Conservation (phyloP, 225 moss, liverwort and hornwort genomes). For the Marchantia paleacea region DNA sequence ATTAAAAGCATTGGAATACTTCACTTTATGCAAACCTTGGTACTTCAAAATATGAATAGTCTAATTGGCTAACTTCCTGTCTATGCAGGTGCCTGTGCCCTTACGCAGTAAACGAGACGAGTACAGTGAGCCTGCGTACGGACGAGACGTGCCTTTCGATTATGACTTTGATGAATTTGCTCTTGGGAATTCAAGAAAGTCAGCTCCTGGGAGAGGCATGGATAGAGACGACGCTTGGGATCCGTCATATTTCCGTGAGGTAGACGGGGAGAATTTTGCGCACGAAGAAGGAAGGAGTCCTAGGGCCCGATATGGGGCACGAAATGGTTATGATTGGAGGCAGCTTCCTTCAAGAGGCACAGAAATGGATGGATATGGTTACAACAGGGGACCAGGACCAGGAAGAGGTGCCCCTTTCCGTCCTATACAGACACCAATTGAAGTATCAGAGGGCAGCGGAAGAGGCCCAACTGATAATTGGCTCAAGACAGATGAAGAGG, state of each 20-base stretch:
- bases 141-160: constrained; percentile 47
- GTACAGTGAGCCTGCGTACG: constrained; percentile 53
- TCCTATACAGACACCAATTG: constrained; percentile 43
- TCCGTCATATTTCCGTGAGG: constrained; percentile 59
- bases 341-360: constrained; percentile 44
- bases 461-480: constrained; percentile 58
- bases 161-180: constrained; percentile 56
- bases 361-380: constrained; percentile 69
- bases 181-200: constrained; percentile 42
- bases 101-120: constrained; percentile 54
- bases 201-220: constrained; percentile 43
- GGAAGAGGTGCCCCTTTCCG: constrained; percentile 66
- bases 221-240: constrained; percentile 69
- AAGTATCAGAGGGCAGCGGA: constrained; percentile 44
- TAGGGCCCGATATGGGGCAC: constrained; percentile 38
- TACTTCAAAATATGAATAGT: neutral
- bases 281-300: constrained; percentile 47
- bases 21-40: neutral
- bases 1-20: neutral
- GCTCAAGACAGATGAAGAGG: constrained; percentile 88
- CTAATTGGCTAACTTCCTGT: neutral
- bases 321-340: constrained; percentile 80
- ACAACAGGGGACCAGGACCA: constrained; percentile 63
- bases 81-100: constrained; percentile 40
- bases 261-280: constrained; percentile 55